Base-by-base conservation (phyloP, 129 eudicot species). In the Arctium lappa region DNA sequence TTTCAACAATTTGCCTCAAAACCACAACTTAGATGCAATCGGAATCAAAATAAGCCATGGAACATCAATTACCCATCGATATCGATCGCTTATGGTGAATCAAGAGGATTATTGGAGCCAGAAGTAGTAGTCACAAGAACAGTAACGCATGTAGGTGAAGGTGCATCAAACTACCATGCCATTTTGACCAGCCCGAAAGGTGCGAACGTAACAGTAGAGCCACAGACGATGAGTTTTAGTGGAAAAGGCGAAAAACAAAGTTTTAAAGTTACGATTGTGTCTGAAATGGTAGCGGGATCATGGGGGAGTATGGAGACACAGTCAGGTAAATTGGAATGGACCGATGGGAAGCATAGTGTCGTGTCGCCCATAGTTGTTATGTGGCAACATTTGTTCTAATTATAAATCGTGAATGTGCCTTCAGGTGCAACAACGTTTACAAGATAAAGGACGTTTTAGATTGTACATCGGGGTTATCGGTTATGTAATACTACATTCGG, bases 21-120 rank as follows among this genome's bases (percentile, higher is more conserved):
- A 73, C 27, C 88, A 1, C 2, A 1, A 33, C 15, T 83, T 4
- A 80, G 16, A 37, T 92, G 98, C 60, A 50, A 29, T 2, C 62
- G 6, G 42, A 89, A 77, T 37, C 77, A 72, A n/a, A 72, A 72
- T 12, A 89, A 89, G 85, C 91, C 93, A 5, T 94, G 97, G 98
- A 77, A 94, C 82, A 65, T 94, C 62, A 94, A 94, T 38, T 94
- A 94, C 50, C 98, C 98, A 0, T 85, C 95, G 6, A 94, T 94
- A 40, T 72, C 86, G 0, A 89, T 92, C 0, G 84, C 37, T 2
- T 85, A 83, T 12, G 83, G 85, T n/a, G 81, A 81, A 36, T 72
- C 83, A n/a, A 79, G 80, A 29, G 86, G 81, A 40, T 8, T 72
- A n/a, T n/a, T 34, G 1, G 80, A 79, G 10, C 30, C 72, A 4